Evolutionary conservation across 495 filamentous ascomycete species (phyloP).

Genomic region (Penicillium odoratum): DNA sequence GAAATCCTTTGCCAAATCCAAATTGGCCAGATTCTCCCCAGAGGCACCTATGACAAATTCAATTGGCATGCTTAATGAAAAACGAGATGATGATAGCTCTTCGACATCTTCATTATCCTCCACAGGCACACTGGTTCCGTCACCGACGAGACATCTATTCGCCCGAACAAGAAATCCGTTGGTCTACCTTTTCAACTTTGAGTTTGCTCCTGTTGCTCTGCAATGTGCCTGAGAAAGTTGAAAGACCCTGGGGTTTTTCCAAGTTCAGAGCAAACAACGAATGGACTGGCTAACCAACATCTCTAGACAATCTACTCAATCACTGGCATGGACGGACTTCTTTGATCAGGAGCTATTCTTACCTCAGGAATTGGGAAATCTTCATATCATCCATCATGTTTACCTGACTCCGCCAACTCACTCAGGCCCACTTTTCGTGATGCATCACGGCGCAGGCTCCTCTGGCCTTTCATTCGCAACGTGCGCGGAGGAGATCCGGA

Average conservation of each 20-base stretch:
- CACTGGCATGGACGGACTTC: conserved; percentile 82
- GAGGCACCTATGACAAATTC: conserved; percentile 49
- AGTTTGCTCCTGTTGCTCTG: not conserved
- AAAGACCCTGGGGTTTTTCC: not conserved
- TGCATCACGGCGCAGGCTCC: conserved; percentile 88
- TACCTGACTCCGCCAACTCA: conserved; percentile 67
- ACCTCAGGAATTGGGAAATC: conserved; percentile 38
- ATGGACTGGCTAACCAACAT: conserved; percentile 11
- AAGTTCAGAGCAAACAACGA: not conserved
- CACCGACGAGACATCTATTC: conserved; percentile 70
- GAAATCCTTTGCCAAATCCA: conserved; percentile 78
- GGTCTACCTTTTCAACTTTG: conserved; percentile 20
- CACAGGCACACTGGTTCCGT: conserved; percentile 84
- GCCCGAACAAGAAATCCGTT: conserved; percentile 63
- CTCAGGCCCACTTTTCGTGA: conserved; percentile 77
- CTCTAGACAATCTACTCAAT: conserved; percentile 31
- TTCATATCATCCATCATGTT: conserved; percentile 71
- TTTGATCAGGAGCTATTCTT: conserved; percentile 85
- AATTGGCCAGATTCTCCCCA: conserved; percentile 63
- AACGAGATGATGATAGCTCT: conserved; percentile 64
- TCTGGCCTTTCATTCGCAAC: conserved; percentile 86
- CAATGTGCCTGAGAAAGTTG: not conserved
- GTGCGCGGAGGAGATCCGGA: conserved; percentile 73
- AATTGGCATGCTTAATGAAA: conserved; percentile 24
- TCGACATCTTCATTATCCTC: conserved; percentile 76